Percentiles rank a stretch among this genome's conserved stretches.
These are phyloP conservation scores for Fusarium brachygibbosum DNA, from an alignment of 2,329 filamentous ascomycete species.

Conservation along the genomic window DNA sequence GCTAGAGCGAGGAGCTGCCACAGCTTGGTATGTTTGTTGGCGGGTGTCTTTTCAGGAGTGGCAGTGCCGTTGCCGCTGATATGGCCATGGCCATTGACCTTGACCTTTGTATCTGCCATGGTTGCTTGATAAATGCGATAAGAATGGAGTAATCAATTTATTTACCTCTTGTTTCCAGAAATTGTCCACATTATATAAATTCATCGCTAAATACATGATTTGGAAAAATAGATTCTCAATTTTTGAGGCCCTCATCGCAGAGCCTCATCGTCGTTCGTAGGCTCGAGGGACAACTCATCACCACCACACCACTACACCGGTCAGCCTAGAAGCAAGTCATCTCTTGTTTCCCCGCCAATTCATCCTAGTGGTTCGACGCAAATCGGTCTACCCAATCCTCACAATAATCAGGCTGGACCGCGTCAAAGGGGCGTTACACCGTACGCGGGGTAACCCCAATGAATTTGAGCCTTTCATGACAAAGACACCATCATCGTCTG, in stretches of 20 bases:
- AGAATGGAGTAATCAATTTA: slow-evolving; percentile 31
- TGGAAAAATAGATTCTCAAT: slow-evolving; percentile 7
- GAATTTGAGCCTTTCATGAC: slow-evolving; percentile 14
- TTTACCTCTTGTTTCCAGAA: slow-evolving; percentile 25
- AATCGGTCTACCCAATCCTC: slow-evolving; percentile 37
- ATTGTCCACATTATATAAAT: slow-evolving; percentile 42
- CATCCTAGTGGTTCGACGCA: slow-evolving; percentile 28
- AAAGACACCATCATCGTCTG: slow-evolving; percentile 32
- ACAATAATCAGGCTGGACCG: slow-evolving; percentile 43
- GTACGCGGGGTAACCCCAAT: slow-evolving; percentile 49
- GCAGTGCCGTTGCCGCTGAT: slow-evolving; percentile 41
- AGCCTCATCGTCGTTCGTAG: slow-evolving; percentile 44
- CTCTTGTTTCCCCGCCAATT: slow-evolving; percentile 29
- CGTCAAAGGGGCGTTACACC: slow-evolving; percentile 36
- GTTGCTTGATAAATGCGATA: slow-evolving; percentile 13
- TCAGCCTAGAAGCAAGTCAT: slow-evolving; percentile 33
- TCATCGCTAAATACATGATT: slow-evolving; percentile 26
- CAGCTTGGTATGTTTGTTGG: slow-evolving; percentile 46
- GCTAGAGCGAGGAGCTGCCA: slow-evolving; percentile 48
- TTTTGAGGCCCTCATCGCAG: slow-evolving; percentile 39
- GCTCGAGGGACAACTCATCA: slow-evolving; percentile 48
- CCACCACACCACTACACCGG: slow-evolving; percentile 42
- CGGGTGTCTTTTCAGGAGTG: slow-evolving; percentile 26
- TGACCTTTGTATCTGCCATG: slow-evolving; percentile 50
- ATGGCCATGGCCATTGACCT: slow-evolving; percentile 40